Conservation (phyloP, 139 green algal species). For the Chlamydomonas schloesseri region DNA sequence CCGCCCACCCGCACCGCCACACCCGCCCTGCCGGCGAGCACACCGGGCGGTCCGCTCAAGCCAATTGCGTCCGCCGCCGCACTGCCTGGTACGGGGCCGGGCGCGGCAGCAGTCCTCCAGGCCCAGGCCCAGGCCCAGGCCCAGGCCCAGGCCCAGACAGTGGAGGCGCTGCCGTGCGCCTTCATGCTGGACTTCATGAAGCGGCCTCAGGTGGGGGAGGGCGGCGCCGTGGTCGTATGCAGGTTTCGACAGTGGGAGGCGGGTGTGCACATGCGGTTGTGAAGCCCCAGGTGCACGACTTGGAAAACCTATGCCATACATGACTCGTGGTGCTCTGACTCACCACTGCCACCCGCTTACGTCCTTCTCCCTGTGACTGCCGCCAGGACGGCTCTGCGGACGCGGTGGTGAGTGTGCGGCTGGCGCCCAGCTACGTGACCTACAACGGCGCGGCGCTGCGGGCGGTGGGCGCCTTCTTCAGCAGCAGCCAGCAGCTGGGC, state of each 20-base stretch:
- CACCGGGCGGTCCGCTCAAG: too few relatives aligned
- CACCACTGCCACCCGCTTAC: too few relatives aligned
- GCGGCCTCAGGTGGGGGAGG: conserved; percentile 27
- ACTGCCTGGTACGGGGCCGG: too few relatives aligned
- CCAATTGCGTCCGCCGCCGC: too few relatives aligned
- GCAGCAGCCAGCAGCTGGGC: conserved; percentile 23
- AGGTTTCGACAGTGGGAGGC: too few relatives aligned
- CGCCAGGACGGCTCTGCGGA: conserved; percentile 85
- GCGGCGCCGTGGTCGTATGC: too few relatives aligned
- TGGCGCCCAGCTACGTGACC: conserved; percentile 86
- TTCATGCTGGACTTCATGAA: conserved; percentile 67
- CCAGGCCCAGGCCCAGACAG: neutral
- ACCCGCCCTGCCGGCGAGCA: too few relatives aligned
- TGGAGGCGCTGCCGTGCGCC: conserved; percentile 18
- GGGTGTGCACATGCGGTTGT: too few relatives aligned
- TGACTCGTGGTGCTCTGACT: too few relatives aligned
- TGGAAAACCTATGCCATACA: too few relatives aligned
- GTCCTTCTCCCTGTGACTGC: neutral
- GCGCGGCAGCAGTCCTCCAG: neutral
- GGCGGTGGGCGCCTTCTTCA: conserved; percentile 84
- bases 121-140: neutral
- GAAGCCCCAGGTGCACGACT: too few relatives aligned
- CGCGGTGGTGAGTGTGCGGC: conserved; percentile 61
- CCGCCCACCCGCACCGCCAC: too few relatives aligned
- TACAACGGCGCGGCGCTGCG: conserved; percentile 74